phyloP scores from a whole-genome alignment of 331 rosid genomes.

The Quercus tomentella region DNA sequence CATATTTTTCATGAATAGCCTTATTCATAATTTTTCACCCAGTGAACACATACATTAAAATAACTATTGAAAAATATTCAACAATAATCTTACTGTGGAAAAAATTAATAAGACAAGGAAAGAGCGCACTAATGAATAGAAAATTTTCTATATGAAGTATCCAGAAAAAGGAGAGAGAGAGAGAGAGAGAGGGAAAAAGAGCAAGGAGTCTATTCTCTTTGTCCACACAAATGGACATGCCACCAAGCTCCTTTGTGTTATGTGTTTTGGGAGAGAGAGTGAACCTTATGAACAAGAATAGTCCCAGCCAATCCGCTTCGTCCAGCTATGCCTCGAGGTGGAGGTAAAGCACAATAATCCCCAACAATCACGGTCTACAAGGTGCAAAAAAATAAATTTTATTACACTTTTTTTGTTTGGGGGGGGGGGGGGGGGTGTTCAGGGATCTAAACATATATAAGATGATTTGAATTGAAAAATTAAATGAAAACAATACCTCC shows the following conservation, averaged over 20 bases:
- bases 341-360: conserved; percentile 95
- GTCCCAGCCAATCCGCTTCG: conserved; percentile 99
- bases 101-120: background rate
- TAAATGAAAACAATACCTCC: conserved; percentile 51
- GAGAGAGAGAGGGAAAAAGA: conserved; percentile 14
- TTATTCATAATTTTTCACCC: background rate
- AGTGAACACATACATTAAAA: background rate
- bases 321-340: conserved; percentile 84
- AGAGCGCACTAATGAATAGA: background rate
- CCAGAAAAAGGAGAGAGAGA: background rate
- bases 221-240: background rate
- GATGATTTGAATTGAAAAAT: background rate
- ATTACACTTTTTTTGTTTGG: background rate
- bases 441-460: background rate
- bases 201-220: background rate
- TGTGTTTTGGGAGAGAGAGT: conserved; percentile 4
- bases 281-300: conserved; percentile 85
- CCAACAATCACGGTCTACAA: conserved; percentile 85
- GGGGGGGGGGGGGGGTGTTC: too few species aligned
- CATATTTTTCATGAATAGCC: background rate
- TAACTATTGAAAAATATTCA: background rate
- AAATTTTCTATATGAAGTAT: background rate
- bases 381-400: conserved; percentile 4
- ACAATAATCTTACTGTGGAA: background rate
- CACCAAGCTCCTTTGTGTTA: background rate